Evolutionary conservation across 2,329 filamentous ascomycete genomes (phyloP), one percentile per base, ranked within the genome.

Genomic region (Ophiobolus disseminans): DNA sequence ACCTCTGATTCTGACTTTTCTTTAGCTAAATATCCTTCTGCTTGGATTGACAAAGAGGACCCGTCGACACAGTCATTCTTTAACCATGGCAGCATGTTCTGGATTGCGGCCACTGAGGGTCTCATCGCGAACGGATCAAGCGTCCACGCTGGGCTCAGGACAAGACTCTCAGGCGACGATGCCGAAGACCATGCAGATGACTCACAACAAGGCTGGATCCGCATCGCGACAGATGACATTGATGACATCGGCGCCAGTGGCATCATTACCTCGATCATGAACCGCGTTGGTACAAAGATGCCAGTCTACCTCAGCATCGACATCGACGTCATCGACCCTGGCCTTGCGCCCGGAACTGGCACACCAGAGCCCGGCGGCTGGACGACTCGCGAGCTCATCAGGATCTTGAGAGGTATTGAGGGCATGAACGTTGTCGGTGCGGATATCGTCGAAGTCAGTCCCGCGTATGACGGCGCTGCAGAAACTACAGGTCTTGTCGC

Each of bases 71-170:
- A 90, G 70, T 82, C 84, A 2, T 83, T 87, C 60, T 94, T 95
- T 77, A 96, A 87, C 66, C 91, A 96, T 73, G 91, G 92, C 4
- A 90, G 85, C 59, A 94, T 96, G 86, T 96, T 96, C 80, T 93
- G 90, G 88, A 82, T 93, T 59, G 91, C 91, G 5, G 86, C 86
- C 39, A 85, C 86, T 22, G 91, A 96, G 71, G 90, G 89, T 0
- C 76, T 96, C 20, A 86, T 96, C 48, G 80, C 83, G 51, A 92
- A 93, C 71, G 76, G 79, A 11, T 87, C 83, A 0, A 89, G 85
- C 17, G 89, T 94, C 5, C 91, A 96, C 71, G 91, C 90, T 0
- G 91, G 91, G 1, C 78, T 96, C 40, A 86, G 91, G 35, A 95
- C 90, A 0, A 81, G 90, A 1, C 79, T 96, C 4, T 85, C 83